Base-by-base conservation (phyloP, 805 yeast genomes). In the Candida sphagnicola region DNA sequence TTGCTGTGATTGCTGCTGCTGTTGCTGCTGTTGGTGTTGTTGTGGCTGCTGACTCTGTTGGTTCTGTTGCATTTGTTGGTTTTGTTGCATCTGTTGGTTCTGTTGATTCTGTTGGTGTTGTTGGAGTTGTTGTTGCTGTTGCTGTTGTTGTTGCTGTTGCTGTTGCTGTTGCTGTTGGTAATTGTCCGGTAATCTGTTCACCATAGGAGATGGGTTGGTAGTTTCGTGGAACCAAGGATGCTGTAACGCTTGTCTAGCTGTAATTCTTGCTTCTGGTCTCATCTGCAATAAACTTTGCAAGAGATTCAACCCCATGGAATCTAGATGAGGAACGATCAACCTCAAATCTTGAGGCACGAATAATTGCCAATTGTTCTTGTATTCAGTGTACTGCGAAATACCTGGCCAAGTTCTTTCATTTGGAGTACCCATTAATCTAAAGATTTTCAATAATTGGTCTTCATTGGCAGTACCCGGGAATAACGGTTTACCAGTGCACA, bases 351-450 rank as follows among this genome's bases (percentile, higher is more conserved):
- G 96, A 10, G 95, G 89, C 34, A 86, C 80, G 66, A 83, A 91
- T 26, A 86, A 75, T 45, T 85, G 89, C 76, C 90, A 89, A 54
- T 83, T 85, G 38, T 80, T 73, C 61, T 85, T 80, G 63, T 82
- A 93, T 61, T 93, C 91, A 28, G 98, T 95, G 51, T 85, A 75
- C 42, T 79, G 81, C 11, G 95, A 82, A 31, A 93, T 84, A n/a
- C 95, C 96, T 1, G 99, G 97, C 99, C 99, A 93, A 18, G 95
- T 82, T 44, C 83, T 72, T 61, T 93, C 99, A 54, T 83, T 87
- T 29, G 99, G 99, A 2, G 99, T 93, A 16, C 99, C 99, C 85
- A 93, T 80, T 18, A 90, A 71, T 57, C 95, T 79, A 69, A 93
- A 93, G 37, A 93, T 93, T 57, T 87, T 86, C 61, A 83, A 77